phyloP scores from a whole-genome alignment of 192 early-diverging fungal genomes.

The Coemansia sp. region DNA sequence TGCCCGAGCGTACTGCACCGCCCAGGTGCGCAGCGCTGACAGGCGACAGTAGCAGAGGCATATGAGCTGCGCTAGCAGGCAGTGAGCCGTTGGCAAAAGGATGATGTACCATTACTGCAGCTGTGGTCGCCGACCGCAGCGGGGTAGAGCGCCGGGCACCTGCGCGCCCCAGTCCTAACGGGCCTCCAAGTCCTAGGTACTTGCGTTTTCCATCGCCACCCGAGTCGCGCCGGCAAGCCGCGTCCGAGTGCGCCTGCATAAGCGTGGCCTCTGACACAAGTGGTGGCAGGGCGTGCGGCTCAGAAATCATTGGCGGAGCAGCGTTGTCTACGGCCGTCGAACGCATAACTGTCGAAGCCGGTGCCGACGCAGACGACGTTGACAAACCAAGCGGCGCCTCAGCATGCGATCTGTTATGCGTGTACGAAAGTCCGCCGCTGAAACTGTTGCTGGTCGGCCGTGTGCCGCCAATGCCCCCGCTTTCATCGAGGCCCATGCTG shows the following conservation, averaged over 20 bases:
- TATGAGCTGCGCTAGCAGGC: not conserved
- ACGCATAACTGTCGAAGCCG: slow-evolving; percentile 39
- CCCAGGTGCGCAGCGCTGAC: slow-evolving; percentile 14
- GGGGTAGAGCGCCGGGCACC: slow-evolving; percentile 30
- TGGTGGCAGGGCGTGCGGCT: slow-evolving; percentile 21
- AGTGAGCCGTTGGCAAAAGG: slow-evolving; percentile 3
- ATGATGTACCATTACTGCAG: slow-evolving; percentile 35
- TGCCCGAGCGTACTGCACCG: slow-evolving; percentile 4
- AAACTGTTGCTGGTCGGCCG: slow-evolving; percentile 50
- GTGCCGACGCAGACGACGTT: slow-evolving; percentile 41
- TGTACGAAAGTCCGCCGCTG: slow-evolving; percentile 19
- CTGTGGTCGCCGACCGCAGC: slow-evolving; percentile 38
- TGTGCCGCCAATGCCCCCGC: slow-evolving; percentile 11
- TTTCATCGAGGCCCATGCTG: slow-evolving; percentile 1
- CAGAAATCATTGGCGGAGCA: not conserved
- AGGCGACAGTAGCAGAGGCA: slow-evolving; percentile 52
- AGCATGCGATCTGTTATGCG: slow-evolving; percentile 4
- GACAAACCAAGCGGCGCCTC: slow-evolving; percentile 18
- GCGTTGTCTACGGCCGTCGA: not conserved
- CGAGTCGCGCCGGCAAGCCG: not conserved
- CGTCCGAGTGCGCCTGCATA: slow-evolving; percentile 18
- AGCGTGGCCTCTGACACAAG: slow-evolving; percentile 36
- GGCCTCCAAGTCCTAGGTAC: slow-evolving; percentile 47
- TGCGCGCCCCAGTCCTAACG: slow-evolving; percentile 15
- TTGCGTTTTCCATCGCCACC: slow-evolving; percentile 17